phyloP scores from a whole-genome alignment of 345 rosid genomes.

The Citrus sp. region DNA sequence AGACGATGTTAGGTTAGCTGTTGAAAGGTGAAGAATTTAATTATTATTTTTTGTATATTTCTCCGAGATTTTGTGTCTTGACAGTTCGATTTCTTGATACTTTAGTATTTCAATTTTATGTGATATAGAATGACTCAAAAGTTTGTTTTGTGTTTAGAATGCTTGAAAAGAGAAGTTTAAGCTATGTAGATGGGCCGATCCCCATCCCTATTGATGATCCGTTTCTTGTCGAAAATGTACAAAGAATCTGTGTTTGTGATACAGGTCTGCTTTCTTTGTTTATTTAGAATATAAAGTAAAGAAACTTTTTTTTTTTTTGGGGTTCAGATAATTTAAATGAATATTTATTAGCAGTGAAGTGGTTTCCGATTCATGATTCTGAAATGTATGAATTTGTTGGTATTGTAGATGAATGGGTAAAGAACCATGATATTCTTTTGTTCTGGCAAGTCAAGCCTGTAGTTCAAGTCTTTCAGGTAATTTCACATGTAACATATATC shows the following conservation, averaged over 20 bases:
- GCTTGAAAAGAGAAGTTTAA: slow-evolving; percentile 86
- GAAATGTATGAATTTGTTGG: slow-evolving; percentile 18
- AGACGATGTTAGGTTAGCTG: slow-evolving; percentile 63
- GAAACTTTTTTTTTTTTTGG: too few relatives aligned
- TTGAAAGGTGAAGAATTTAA: slow-evolving; percentile 49
- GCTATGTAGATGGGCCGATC: slow-evolving; percentile 82
- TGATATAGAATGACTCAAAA: neutral
- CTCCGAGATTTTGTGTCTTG: neutral
- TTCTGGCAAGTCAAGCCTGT: slow-evolving; percentile 98
- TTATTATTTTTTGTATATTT: neutral
- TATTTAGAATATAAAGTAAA: neutral
- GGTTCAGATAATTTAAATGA: neutral
- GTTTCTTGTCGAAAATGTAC: slow-evolving; percentile 71
- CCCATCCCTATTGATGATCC: slow-evolving; percentile 65
- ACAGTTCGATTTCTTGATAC: neutral
- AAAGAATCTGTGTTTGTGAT: slow-evolving; percentile 68
- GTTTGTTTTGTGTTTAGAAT: slow-evolving; percentile 42
- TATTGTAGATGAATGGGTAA: slow-evolving; percentile 72
- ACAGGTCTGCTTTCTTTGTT: slow-evolving; percentile 45
- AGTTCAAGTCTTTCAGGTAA: slow-evolving; percentile 94
- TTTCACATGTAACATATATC: neutral
- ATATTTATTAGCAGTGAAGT: neutral
- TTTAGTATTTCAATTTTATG: neutral
- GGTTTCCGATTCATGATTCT: neutral
- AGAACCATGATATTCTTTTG: slow-evolving; percentile 73